Base-by-base conservation (phyloP, 352 stramenopile genomes). In the Globisporangium megalacanthum region DNA sequence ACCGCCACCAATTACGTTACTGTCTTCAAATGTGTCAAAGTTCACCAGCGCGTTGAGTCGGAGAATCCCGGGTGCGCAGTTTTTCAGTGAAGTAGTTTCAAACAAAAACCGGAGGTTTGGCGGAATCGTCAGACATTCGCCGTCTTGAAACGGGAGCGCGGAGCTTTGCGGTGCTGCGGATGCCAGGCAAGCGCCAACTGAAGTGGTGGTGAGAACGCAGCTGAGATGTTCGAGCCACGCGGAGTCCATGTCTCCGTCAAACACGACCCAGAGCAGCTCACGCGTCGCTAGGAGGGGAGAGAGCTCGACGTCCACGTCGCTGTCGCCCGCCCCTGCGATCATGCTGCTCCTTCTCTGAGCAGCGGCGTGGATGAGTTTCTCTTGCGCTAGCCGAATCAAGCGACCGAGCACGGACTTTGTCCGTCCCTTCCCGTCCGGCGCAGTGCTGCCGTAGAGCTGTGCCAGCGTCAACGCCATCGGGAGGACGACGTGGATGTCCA, bases 51-150 rank as follows among this genome's bases (percentile, higher is more conserved):
- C 41, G 42, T 62, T 76, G 29, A 58, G 49, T 4, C 68, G 45
- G 6, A 83, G 41, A 22, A 81, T 57, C 8, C 22, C 57, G 0
- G 77, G 75, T 3, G 72, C 77, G 0, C 66, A 75, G 39, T 78
- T 33, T 0, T 54, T 39, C 20, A 87, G 55, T 3, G 65, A 60
- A 10, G 80, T 47, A 0, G 75, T 69, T 54, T 92, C 83, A 33
- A 90, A 89, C 0, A 85, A 1, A 25, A 92, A 73, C 0, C 70
- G 78, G 14, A 92, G 25, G 22, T 89, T 88, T 3, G 79, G 75
- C 1, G 81, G 77, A 1, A 85, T 41, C 0, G 73, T 85, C 73
- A 87, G 83, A 54, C 81, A 77, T 46, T 75, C 72, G 4, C 74
- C 70, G 36, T 79, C 69, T 15, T 71, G 17, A 19, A 85, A 81